Base-by-base conservation (phyloP, 1,284 basidiomycete genomes). In the Hymenochaete sp. region DNA sequence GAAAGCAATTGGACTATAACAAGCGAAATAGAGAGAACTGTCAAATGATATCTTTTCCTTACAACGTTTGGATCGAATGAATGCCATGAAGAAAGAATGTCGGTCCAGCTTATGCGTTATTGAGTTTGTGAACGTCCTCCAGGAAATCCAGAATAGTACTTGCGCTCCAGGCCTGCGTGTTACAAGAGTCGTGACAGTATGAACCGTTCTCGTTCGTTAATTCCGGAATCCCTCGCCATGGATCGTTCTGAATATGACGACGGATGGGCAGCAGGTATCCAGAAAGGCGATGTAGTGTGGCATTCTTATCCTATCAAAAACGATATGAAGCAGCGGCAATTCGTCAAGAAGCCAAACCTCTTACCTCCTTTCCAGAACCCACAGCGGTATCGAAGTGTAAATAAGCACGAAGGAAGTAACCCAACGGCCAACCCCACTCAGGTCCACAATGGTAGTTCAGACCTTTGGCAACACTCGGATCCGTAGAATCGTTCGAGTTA, bases 391-490 rank as follows among this genome's bases (percentile, higher is more conserved):
- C 88, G 60, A 96, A 96, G 58, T 86, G 65, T 41, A 96, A 73
- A 64, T 91, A 95, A 0, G 95, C 93, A 42, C 89, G 82, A 53
- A 98, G 67, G 74, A 96, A 98, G 70, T 92, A 98, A 8, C 95
- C 95, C 41, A 90, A 67, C 8, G 92, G 90, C 88, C 90, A 93
- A 10, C 82, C 86, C 92, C 91, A 96, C 62, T 93, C 89, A 3
- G 85, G 85, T 24, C 86, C 84, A 76, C 87, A 78, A 56, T 87
- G 84, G 58, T 89, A 88, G 65, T 96, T 97, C 66, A 87, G 71
- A 3, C 93, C 93, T 61, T 96, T 95, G 5, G 93, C 92, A 40
- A 92, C 66, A 3, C 79, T 67, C 47, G 75, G 66, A 58, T 97
- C 93, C n/a, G 67, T 66, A 1, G 82, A 79, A 59, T 97, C 93